Evolutionary conservation across 2,329 filamentous ascomycete species (phyloP).

Genomic region (Talaromyces sp.): DNA sequence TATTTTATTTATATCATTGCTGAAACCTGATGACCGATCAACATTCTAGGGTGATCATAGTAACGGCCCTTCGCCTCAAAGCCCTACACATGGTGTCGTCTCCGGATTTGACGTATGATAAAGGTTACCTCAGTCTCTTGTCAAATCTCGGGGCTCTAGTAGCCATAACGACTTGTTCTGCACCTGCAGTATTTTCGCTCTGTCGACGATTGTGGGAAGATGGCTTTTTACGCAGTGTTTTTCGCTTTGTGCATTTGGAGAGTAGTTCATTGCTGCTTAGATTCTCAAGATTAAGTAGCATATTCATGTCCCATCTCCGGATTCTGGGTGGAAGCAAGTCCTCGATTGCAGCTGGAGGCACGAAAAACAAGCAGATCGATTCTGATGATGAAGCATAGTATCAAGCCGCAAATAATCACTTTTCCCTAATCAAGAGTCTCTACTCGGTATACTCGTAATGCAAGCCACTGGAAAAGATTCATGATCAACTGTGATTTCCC

Average conservation of each 20-base stretch:
- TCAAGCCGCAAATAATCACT: too few species aligned
- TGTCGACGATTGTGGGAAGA: background rate
- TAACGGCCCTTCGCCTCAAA: background rate
- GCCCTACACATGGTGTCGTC: background rate
- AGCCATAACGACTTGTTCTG: background rate
- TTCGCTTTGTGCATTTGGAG: background rate
- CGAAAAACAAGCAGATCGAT: too few species aligned
- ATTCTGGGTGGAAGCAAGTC: too few species aligned
- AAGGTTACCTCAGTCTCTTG: slow-evolving; percentile 6
- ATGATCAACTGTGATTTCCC: too few species aligned
- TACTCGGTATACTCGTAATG: too few species aligned
- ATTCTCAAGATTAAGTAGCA: too few species aligned
- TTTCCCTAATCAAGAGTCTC: too few species aligned
- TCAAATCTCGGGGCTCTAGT: slow-evolving; percentile 5
- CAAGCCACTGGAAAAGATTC: too few species aligned
- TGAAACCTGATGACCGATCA: background rate
- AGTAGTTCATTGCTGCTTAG: background rate
- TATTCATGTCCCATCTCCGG: too few species aligned
- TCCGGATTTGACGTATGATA: background rate
- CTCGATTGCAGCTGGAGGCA: too few species aligned
- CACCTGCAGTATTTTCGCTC: background rate
- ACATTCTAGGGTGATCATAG: background rate
- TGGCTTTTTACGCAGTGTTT: background rate
- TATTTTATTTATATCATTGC: background rate
- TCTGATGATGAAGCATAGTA: too few species aligned